Conservation (phyloP, 2,329 filamentous ascomycete genomes). For the Botrytis medusae region DNA sequence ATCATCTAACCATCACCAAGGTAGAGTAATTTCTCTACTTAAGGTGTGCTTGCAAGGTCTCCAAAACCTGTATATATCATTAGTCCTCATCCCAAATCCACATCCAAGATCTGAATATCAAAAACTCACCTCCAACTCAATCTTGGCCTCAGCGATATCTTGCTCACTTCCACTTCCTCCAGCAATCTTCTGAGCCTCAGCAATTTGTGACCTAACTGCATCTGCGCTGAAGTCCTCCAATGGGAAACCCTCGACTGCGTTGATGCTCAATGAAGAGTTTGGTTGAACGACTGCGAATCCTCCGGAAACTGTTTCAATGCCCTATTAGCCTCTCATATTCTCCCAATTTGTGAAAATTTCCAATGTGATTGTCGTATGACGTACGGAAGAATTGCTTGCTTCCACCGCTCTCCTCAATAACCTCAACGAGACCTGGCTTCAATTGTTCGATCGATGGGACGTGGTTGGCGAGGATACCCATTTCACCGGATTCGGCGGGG, state of each 20-base stretch:
- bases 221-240: conserved; percentile 96
- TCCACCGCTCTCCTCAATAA: conserved; percentile 87
- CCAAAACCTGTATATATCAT: conserved; percentile 64
- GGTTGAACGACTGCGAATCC: conserved; percentile 97
- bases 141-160: conserved; percentile 98
- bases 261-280: conserved; percentile 93
- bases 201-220: conserved; percentile 82
- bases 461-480: conserved; percentile 99
- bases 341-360: neutral
- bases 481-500: conserved; percentile 95
- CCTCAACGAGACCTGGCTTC: conserved; percentile 92
- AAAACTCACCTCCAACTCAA: conserved; percentile 85
- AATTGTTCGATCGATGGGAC: conserved; percentile 98
- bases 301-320: conserved; percentile 71
- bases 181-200: conserved; percentile 94
- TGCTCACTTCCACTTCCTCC: conserved; percentile 89
- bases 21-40: conserved; percentile 56
- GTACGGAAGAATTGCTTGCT: conserved; percentile 98
- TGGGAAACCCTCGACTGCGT: conserved; percentile 92
- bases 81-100: conserved; percentile 36
- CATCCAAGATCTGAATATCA: neutral
- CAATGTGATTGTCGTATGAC: conserved; percentile 43
- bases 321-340: neutral
- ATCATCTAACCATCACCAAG: conserved; percentile 30
- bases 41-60: conserved; percentile 76